Percentiles rank a stretch among this genome's conserved stretches.
Conservation (phyloP, 495 filamentous ascomycete species). For the Aspergillus egyptiacus region DNA sequence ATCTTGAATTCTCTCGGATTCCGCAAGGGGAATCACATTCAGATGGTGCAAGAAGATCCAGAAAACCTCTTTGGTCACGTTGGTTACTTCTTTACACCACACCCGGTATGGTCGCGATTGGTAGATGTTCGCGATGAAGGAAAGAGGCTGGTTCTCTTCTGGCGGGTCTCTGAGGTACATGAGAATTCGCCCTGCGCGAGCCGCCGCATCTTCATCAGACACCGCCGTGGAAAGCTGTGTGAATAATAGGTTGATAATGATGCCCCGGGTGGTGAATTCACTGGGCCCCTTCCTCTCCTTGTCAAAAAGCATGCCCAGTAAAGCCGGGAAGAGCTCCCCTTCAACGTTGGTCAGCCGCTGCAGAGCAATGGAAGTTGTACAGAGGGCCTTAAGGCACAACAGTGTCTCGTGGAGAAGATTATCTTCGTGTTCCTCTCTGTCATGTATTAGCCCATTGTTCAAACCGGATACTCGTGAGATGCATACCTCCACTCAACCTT, state of each 20-base stretch:
- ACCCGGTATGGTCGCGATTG: conserved; percentile 81
- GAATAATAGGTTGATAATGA: conserved; percentile 81
- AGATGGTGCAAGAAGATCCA: conserved; percentile 97
- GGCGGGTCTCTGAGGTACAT: conserved; percentile 75
- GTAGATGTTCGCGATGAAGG: conserved; percentile 85
- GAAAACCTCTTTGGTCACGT: conserved; percentile 96
- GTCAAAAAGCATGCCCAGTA: conserved; percentile 87
- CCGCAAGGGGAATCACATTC: conserved; percentile 66
- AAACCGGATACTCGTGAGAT: background rate
- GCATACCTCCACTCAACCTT: conserved; percentile 90
- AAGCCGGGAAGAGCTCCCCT: conserved; percentile 72
- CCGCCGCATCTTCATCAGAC: conserved; percentile 41
- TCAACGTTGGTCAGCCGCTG: conserved; percentile 76
- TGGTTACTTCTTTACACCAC: conserved; percentile 87
- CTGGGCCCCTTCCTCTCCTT: conserved; percentile 94
- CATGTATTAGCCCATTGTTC: conserved; percentile 16
- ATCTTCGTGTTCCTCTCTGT: conserved; percentile 94
- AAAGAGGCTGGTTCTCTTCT: conserved; percentile 66
- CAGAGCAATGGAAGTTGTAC: conserved; percentile 80
- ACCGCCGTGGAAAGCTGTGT: conserved; percentile 66
- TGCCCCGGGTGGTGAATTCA: conserved; percentile 86
- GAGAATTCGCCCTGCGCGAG: conserved; percentile 63
- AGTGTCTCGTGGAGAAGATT: conserved; percentile 84
- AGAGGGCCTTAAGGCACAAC: conserved; percentile 89
- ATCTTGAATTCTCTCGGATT: conserved; percentile 27